Evolutionary conservation across 148 eudicot species (phyloP), one percentile per base, ranked within the genome.

Genomic region (Pharnaceum exiguum): DNA sequence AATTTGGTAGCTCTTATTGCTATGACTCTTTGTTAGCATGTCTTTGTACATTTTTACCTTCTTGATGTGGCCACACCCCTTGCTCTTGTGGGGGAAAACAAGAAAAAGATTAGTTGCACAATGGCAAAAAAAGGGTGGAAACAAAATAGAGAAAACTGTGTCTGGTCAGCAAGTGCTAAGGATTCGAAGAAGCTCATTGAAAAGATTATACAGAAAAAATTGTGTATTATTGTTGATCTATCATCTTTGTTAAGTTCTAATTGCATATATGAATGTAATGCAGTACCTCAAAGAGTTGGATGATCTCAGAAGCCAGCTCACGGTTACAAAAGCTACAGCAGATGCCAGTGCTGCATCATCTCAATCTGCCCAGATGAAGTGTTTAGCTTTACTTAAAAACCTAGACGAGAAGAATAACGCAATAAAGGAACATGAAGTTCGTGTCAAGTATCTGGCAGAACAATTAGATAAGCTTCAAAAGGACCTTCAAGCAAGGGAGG

Each of bases 321-420:
- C 79, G 11, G 65, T 67, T 1, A 84, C 90, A 48, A 77, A 75
- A 68, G 94, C 81, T 51, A 76, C 84, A 55, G 89, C 96, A 48
- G 83, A 83, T 58, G 82, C 88, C 57, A 88, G 95, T 77, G 86
- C 89, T 51, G 81, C 80, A 28, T 79, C 89, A 68, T 96, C 98
- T 19, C 78, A 88, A 47, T 83, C 89, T 47, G 89, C 98, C n/a
- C 86, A 91, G 54, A 33, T 81, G 67, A 94, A 93, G 61, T 88
- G 98, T 67, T 51, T 68, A 56, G 71, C 74, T 7, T 74, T 93
- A 21, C 62, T 74, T 15, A 83, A 76, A 59, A 90, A 88, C 63
- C 67, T 91, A 25, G 90, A 85, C 55, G 78, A 60, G 59, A 91
- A 85, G 60, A 87, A 79, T 32, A 71, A 33, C 58, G 74, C 87